These are phyloP conservation scores for Spathaspora passalidarum DNA, from an alignment of 805 yeast species.

Conservation along the genomic window DNA sequence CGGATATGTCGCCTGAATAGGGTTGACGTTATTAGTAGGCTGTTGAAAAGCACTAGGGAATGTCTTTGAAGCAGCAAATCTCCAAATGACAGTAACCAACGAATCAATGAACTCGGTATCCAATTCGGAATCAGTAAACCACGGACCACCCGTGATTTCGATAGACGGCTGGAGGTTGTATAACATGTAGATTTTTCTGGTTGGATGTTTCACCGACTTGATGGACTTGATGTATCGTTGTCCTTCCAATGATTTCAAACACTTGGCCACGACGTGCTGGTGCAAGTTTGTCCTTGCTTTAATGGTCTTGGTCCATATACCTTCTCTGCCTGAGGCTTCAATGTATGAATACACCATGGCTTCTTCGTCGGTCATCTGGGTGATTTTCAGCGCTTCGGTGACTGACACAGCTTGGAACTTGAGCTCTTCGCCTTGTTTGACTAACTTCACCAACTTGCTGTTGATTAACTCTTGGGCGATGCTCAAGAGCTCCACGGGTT, in stretches of 20 bases:
- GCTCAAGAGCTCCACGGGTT: conserved; percentile 44
- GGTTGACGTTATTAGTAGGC: conserved; percentile 28
- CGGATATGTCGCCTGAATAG: conserved; percentile 49
- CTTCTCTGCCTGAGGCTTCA: conserved; percentile 91
- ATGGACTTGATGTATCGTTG: conserved; percentile 85
- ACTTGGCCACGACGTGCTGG: conserved; percentile 83
- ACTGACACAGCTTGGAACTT: conserved; percentile 72
- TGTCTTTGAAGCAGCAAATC: conserved; percentile 72
- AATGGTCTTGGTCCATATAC: conserved; percentile 92
- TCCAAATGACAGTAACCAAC: conserved; percentile 80
- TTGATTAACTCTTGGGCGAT: conserved; percentile 52
- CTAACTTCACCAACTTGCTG: conserved; percentile 63
- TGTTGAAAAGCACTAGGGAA: conserved; percentile 69
- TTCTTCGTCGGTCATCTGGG: conserved; percentile 82
- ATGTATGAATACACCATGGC: conserved; percentile 87
- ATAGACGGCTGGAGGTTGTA: conserved; percentile 90
- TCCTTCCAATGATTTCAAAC: conserved; percentile 74
- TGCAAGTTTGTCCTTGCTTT: conserved; percentile 86
- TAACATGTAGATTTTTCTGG: conserved; percentile 93
- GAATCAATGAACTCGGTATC: conserved; percentile 92
- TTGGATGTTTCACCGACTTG: conserved; percentile 88
- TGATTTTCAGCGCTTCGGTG: conserved; percentile 73
- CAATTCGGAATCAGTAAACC: conserved; percentile 95
- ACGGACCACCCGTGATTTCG: conserved; percentile 98
- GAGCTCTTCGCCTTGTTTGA: conserved; percentile 63